Conservation (phyloP, 164 flowering plant genomes). For the Macadamia tetraphylla region DNA sequence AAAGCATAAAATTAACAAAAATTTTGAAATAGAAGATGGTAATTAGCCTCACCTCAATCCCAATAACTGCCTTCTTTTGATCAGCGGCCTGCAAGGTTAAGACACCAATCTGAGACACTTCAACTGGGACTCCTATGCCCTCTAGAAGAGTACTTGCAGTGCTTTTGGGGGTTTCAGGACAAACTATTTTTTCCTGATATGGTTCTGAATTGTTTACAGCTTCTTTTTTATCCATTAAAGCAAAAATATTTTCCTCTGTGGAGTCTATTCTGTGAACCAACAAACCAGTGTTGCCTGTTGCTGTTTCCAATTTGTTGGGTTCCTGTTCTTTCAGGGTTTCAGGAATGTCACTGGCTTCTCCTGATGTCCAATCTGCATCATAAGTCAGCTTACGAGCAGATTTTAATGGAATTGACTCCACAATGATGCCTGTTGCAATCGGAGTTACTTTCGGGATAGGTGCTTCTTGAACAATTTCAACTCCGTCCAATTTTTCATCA, state of each 20-base stretch:
- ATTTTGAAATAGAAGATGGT: not conserved
- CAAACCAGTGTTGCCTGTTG: not conserved
- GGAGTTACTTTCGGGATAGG: slow-evolving; percentile 15
- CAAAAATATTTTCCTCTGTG: slow-evolving; percentile 6
- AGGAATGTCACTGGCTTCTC: slow-evolving; percentile 9
- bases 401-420: slow-evolving; percentile 55
- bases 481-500: slow-evolving; percentile 16
- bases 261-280: slow-evolving; percentile 5
- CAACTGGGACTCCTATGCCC: slow-evolving; percentile 4
- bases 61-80: slow-evolving; percentile 12
- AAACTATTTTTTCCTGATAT: slow-evolving; percentile 11
- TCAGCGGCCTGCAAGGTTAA: slow-evolving; percentile 9
- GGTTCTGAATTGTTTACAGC: slow-evolving; percentile 9
- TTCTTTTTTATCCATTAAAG: slow-evolving; percentile 7
- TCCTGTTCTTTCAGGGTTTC: slow-evolving; percentile 15
- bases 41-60: slow-evolving; percentile 21
- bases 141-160: slow-evolving; percentile 4
- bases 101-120: slow-evolving; percentile 11
- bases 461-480: slow-evolving; percentile 11
- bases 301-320: slow-evolving; percentile 8
- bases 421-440: slow-evolving; percentile 25
- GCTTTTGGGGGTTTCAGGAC: slow-evolving; percentile 1
- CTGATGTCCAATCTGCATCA: slow-evolving; percentile 13
- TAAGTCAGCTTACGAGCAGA: slow-evolving; percentile 17
- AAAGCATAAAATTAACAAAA: not conserved